Conservation (phyloP, 192 early-diverging fungal species). For the Gryganskiella cystojenkinii region DNA sequence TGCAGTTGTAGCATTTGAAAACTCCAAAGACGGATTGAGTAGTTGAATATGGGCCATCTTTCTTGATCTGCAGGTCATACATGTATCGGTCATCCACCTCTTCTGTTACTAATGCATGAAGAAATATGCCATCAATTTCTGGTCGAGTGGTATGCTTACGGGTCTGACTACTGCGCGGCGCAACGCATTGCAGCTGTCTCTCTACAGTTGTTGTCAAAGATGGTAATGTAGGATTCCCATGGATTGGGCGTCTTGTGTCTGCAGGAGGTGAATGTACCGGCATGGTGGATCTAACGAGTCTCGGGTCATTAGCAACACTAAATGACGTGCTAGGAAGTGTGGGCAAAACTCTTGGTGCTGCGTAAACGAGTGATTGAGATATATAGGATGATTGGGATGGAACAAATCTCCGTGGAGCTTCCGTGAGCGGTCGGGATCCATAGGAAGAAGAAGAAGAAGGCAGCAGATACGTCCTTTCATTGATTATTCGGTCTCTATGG, state of each 20-base stretch:
- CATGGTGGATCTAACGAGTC: constrained; percentile 3
- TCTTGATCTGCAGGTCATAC: constrained; percentile 13
- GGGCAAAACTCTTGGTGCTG: neutral
- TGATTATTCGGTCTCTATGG: neutral
- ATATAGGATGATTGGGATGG: constrained; percentile 2
- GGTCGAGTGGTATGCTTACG: constrained; percentile 9
- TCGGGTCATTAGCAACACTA: constrained; percentile 1
- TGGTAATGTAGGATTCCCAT: constrained; percentile 1
- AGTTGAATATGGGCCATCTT: neutral
- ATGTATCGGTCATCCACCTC: neutral
- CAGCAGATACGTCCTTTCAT: constrained; percentile 6
- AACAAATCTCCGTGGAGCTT: neutral
- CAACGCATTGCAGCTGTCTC: constrained; percentile 4
- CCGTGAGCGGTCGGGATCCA: neutral
- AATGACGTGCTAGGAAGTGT: neutral
- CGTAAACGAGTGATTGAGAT: constrained; percentile 1
- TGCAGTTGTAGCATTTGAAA: constrained; percentile 13
- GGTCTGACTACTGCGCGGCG: neutral
- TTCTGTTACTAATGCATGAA: constrained; percentile 14
- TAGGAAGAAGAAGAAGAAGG: constrained; percentile 6
- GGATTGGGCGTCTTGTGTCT: constrained; percentile 8
- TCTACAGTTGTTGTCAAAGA: neutral
- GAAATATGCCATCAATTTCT: constrained; percentile 12
- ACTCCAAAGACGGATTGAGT: neutral
- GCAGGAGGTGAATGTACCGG: neutral